A percentile compares a stretch with the other conserved stretches of the same genome.
Conservation (phyloP, 345 rosid genomes). For the Citrus maxima region DNA sequence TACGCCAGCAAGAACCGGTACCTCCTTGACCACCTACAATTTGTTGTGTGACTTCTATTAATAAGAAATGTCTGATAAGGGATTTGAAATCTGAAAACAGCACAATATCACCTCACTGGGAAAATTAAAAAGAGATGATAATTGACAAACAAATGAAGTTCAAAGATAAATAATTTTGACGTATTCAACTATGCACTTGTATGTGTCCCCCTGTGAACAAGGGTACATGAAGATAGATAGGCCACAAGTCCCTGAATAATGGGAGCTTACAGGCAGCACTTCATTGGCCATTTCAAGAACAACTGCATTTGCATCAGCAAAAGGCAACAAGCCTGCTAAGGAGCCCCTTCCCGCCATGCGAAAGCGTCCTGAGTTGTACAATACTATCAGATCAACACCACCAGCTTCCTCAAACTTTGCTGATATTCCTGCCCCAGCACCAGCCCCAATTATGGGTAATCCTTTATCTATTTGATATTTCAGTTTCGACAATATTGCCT, state of each 20-base stretch:
- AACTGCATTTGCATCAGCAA: conserved; percentile 90
- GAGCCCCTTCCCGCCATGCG: conserved; percentile 99
- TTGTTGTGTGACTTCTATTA: conserved; percentile 11
- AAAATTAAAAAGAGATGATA: background rate
- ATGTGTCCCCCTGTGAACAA: background rate
- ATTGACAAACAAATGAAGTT: background rate
- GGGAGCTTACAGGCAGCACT: conserved; percentile 76
- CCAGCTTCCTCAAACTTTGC: conserved; percentile 99
- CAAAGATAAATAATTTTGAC: background rate
- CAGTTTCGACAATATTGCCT: conserved; percentile 54
- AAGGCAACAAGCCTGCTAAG: conserved; percentile 85
- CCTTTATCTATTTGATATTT: conserved; percentile 67
- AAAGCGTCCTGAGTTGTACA: conserved; percentile 95
- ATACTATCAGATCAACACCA: conserved; percentile 80
- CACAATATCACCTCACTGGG: background rate
- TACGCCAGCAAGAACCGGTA: conserved; percentile 94
- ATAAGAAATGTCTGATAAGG: background rate
- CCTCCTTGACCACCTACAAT: conserved; percentile 69
- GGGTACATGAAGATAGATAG: background rate
- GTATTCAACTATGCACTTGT: background rate
- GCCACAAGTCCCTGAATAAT: background rate
- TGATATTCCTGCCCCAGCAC: conserved; percentile 98
- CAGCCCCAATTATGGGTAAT: conserved; percentile 88
- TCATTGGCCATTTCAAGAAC: conserved; percentile 96
- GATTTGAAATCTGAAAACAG: background rate